Base-by-base conservation (phyloP, 305 asterid genomes). In the Petunia hybrid region DNA sequence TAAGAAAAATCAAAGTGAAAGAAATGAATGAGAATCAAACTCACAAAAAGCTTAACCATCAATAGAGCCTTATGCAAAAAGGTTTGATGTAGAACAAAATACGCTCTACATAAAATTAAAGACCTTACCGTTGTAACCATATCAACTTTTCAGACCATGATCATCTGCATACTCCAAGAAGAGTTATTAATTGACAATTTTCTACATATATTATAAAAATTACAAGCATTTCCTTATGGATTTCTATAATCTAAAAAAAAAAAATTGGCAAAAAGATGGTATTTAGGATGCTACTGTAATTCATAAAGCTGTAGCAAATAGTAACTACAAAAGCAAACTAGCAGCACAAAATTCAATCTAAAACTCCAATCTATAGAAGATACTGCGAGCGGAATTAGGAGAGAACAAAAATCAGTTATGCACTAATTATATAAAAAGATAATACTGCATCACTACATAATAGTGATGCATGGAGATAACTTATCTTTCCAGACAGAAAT, bases 371-470 rank as follows among this genome's bases (percentile, higher is more conserved):
- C 31, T 22, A 22, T 22, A 41, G 41, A 12, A 9, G 55, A 46
- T 46, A 46, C 3, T 7, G 7, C 7, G 55, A 46, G 7, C 57
- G 16, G 9, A 67, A 68, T 43, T n/a, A 16, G 45, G 8, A 56
- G 8, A 9, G 55, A 10, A 66, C n/a, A 6, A 43, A 42, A 43
- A 10, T 6, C 16, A 68, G 51, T 42, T 16, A 16, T 42, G 1
- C 62, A 77, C 78, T 61, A 16, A 77, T 65, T 14, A 61, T 77
- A 56, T 40, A 16, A 61, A 70, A 77, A 80, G 67, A 31, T 35
- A 78, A 73, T 22, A 63, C 69, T 73, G 46, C 51, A 42, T 56
- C 66, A 66, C 9, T 66, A 75, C 41, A 75, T 22, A 56, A 41
- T 31, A 66, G 8, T 36, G 43, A 56, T 46, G 68, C 53, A 80